phyloP scores from a whole-genome alignment of 768 basidiomycete species.

The Termitomyces sp. region DNA sequence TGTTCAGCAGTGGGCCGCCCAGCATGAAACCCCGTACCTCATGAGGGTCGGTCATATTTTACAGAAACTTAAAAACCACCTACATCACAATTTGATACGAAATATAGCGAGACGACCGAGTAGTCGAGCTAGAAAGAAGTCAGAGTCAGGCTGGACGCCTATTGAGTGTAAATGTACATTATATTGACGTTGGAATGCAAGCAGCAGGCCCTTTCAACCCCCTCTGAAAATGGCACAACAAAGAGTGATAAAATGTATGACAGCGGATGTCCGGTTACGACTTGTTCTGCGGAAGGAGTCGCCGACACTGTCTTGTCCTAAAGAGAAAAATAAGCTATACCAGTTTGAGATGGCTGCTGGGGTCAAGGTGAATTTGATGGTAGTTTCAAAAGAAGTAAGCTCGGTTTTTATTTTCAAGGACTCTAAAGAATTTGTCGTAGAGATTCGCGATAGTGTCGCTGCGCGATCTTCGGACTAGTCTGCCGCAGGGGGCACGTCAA shows the following conservation, averaged over 20 bases:
- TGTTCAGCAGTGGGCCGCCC: conserved; percentile 42
- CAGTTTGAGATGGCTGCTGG: neutral
- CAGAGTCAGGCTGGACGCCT: neutral
- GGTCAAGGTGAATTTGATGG: neutral
- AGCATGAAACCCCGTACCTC: conserved; percentile 42
- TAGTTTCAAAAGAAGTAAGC: neutral
- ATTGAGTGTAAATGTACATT: conserved; percentile 13
- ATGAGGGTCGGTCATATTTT: neutral
- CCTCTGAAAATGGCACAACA: conserved; percentile 42
- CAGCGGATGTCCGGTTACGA: neutral
- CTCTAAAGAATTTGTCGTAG: neutral
- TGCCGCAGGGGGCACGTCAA: neutral
- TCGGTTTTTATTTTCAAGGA: neutral
- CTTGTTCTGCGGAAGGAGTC: neutral
- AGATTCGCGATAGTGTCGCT: conserved; percentile 4
- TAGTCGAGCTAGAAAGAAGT: conserved; percentile 33
- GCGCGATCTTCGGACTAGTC: conserved; percentile 9
- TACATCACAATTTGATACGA: conserved; percentile 32
- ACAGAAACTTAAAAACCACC: neutral
- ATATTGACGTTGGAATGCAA: conserved; percentile 23
- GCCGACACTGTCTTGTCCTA: neutral
- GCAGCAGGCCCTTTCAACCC: conserved; percentile 30
- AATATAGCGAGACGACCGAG: conserved; percentile 48
- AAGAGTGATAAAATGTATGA: conserved; percentile 36
- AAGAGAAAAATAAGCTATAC: neutral